Base-by-base conservation (phyloP, 2,329 filamentous ascomycete species). In the Lecanosticta acicola region DNA sequence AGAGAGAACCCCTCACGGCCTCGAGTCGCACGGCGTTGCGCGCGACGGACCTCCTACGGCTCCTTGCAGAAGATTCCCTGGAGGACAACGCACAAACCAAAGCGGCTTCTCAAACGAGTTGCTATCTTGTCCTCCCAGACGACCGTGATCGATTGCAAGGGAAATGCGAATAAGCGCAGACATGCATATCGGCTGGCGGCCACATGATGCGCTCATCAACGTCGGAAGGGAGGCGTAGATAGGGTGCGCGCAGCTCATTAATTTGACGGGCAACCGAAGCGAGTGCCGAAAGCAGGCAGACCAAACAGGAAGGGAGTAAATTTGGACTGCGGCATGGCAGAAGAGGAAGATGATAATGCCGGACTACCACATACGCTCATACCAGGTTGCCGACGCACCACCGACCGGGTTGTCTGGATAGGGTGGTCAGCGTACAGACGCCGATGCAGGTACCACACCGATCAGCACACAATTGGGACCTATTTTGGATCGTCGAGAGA, bases 11-110 rank as follows among this genome's bases (percentile, higher is more conserved):
- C 43, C 43, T 50, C 53, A 41, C 47, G 32, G 45, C 46, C 50
- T 45, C 39, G 36, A 41, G 54, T 58, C 14, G 45, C 24, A 56
- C 53, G 40, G 39, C 41, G 17, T 40, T n/a, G n/a, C 40, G 43
- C 38, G 39, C 41, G 19, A 37, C 41, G 38, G 50, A 45, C 41
- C 46, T n/a, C 48, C 49, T 45, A 38, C 51, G 51, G 55, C 53
- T 44, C 51, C 53, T 55, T 59, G 56, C 56, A 53, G 51, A 18
- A 24, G n/a, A n/a, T n/a, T n/a, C n/a, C n/a, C n/a, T n/a, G n/a
- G 24, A 37, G 49, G 51, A 49, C 55, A 54, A 45, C 50, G 54
- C 54, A 57, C 32, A 41, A 19, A 35, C 32, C 45, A 43, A 49
- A 45, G 39, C 50, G 41, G 41, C 47, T 40, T 41, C 20, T 18